phyloP scores from a whole-genome alignment of 495 filamentous ascomycete species.

The Penicillium atrosanguineum region DNA sequence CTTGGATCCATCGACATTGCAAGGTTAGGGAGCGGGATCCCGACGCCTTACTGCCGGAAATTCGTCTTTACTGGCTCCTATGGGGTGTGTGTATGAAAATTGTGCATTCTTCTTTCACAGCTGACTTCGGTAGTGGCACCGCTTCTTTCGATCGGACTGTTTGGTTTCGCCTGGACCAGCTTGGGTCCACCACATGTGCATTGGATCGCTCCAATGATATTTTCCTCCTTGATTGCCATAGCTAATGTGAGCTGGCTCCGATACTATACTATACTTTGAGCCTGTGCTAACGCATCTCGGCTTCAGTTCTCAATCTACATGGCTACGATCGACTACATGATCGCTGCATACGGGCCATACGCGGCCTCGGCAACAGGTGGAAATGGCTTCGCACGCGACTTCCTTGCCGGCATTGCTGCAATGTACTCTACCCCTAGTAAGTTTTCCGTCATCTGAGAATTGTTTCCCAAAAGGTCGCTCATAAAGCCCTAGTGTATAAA shows the following conservation, averaged over 20 bases:
- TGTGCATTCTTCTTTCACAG: neutral
- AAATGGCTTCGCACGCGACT: slow-evolving; percentile 55
- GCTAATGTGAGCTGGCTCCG: slow-evolving; percentile 43
- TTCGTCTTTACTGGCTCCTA: slow-evolving; percentile 56
- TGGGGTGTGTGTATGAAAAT: slow-evolving; percentile 18
- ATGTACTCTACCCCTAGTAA: slow-evolving; percentile 46
- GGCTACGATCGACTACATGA: slow-evolving; percentile 85
- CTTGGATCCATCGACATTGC: slow-evolving; percentile 56
- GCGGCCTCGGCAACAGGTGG: slow-evolving; percentile 76
- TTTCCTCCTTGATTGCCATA: slow-evolving; percentile 59
- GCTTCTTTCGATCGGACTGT: slow-evolving; percentile 63
- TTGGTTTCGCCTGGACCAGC: slow-evolving; percentile 67
- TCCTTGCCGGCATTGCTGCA: slow-evolving; percentile 46
- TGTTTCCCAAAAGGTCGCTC: neutral
- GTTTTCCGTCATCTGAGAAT: neutral
- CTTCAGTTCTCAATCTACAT: slow-evolving; percentile 64
- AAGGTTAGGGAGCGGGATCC: slow-evolving; percentile 43
- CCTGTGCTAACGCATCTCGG: neutral
- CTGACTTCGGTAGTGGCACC: slow-evolving; percentile 46
- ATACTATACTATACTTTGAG: neutral
- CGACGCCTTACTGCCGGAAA: slow-evolving; percentile 53
- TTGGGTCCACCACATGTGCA: slow-evolving; percentile 58
- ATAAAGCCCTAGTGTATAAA: slow-evolving; percentile 24
- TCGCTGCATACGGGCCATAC: slow-evolving; percentile 73
- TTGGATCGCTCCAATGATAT: slow-evolving; percentile 64